Conservation (phyloP, 306 rosid genomes). For the Pyrus pyrifolia region DNA sequence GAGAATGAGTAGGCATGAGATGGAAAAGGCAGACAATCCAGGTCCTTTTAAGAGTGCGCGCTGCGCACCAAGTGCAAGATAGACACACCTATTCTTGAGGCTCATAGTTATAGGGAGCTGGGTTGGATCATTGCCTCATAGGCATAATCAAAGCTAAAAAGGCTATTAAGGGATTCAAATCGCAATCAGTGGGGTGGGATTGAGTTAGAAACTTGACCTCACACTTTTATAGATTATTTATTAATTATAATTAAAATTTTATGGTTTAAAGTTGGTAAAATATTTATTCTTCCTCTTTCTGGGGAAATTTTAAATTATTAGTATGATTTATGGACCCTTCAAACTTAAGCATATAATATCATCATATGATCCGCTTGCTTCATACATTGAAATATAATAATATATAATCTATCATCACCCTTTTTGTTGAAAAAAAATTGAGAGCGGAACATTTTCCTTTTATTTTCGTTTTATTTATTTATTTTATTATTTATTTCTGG, state of each 20-base stretch:
- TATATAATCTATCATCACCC: neutral
- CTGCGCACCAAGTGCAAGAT: no score
- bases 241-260: neutral
- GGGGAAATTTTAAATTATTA: constrained; percentile 12
- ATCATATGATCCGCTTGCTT: neutral
- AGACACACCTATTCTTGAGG: neutral
- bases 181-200: constrained; percentile 33
- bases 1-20: no score
- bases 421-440: neutral
- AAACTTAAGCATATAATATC: neutral
- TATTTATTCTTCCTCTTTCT: constrained; percentile 1
- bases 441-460: neutral
- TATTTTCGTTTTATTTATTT: no score
- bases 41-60: no score
- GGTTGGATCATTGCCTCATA: constrained; percentile 10
- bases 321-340: neutral
- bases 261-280: no score
- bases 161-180: constrained; percentile 19
- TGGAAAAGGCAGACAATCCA: no score
- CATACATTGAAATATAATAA: neutral
- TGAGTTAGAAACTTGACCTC: constrained; percentile 21
- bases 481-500: neutral
- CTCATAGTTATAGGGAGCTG: neutral
- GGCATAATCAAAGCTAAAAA: constrained; percentile 30
- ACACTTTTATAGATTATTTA: neutral